Percentiles rank a stretch among this genome's conserved stretches.
These are phyloP conservation scores for Dendrobium catenatum DNA, from an alignment of 106 monocot species.

Conservation along the genomic window DNA sequence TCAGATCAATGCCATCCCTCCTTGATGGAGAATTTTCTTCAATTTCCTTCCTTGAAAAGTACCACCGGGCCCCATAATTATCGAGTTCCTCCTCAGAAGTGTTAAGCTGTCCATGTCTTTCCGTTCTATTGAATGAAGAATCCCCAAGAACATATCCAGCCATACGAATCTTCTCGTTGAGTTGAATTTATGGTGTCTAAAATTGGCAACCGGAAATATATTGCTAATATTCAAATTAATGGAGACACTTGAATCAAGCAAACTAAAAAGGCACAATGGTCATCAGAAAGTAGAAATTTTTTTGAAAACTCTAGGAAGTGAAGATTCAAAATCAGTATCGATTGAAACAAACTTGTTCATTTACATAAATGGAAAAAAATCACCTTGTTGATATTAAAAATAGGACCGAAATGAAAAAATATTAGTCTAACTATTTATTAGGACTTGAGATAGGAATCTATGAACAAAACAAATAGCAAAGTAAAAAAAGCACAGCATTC, in stretches of 20 bases:
- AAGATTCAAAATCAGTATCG: neutral
- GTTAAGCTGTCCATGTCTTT: constrained; percentile 4
- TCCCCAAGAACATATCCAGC: constrained; percentile 5
- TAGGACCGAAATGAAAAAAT: neutral
- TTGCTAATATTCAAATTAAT: neutral
- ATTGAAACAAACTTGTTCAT: neutral
- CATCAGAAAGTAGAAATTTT: neutral
- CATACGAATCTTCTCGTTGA: constrained; percentile 3
- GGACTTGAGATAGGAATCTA: neutral
- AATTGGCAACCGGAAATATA: neutral
- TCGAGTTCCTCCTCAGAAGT: constrained; percentile 17
- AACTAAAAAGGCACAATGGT: neutral
- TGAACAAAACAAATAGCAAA: neutral
- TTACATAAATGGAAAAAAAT: neutral
- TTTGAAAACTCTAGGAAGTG: neutral
- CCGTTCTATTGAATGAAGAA: constrained; percentile 1
- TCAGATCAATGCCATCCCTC: constrained; percentile 41
- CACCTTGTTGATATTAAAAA: neutral
- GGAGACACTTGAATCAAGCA: neutral
- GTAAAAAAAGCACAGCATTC: neutral
- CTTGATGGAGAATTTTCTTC: constrained; percentile 46
- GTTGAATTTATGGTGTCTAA: neutral
- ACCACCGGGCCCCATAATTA: constrained; percentile 30
- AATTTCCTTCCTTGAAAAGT: constrained; percentile 33
- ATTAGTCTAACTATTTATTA: neutral